Conservation (phyloP, 2,329 filamentous ascomycete genomes). For the Cercospora citrullina region DNA sequence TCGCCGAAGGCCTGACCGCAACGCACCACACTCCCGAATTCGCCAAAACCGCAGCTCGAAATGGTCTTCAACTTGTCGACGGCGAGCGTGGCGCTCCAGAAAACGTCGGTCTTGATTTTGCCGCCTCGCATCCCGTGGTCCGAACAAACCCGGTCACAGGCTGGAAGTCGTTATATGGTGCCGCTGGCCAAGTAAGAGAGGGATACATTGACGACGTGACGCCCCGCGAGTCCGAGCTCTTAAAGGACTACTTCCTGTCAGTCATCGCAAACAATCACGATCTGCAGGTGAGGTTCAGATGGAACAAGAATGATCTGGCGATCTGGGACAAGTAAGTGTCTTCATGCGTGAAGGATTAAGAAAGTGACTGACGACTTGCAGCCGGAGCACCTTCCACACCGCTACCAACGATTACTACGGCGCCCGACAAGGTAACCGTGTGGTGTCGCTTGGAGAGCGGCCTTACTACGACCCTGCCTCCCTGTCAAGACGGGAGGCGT, state of each 20-base stretch:
- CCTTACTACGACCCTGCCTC: constrained; percentile 28
- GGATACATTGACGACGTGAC: constrained; percentile 58
- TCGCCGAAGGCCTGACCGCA: constrained; percentile 60
- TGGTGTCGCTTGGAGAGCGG: constrained; percentile 26
- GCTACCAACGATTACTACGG: constrained; percentile 29
- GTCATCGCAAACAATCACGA: constrained; percentile 61
- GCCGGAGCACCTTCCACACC: constrained; percentile 23
- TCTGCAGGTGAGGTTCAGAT: constrained; percentile 66
- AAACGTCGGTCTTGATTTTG: constrained; percentile 23
- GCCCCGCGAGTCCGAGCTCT: constrained; percentile 29
- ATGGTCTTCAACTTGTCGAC: constrained; percentile 35
- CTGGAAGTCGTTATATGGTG: constrained; percentile 62
- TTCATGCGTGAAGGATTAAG: neutral
- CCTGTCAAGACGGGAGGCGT: constrained; percentile 21
- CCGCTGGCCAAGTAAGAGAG: constrained; percentile 33
- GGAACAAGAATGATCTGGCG: constrained; percentile 64
- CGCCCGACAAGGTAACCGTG: constrained; percentile 23
- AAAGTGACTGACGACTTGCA: neutral
- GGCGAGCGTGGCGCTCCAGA: constrained; percentile 33
- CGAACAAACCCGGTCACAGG: constrained; percentile 62
- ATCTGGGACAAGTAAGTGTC: constrained; percentile 42
- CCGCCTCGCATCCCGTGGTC: constrained; percentile 52
- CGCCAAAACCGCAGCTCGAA: constrained; percentile 30
- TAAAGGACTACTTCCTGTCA: constrained; percentile 31
- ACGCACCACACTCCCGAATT: constrained; percentile 46